Conservation (phyloP, 148 eudicot species). For the Rhododendron williamsianum region DNA sequence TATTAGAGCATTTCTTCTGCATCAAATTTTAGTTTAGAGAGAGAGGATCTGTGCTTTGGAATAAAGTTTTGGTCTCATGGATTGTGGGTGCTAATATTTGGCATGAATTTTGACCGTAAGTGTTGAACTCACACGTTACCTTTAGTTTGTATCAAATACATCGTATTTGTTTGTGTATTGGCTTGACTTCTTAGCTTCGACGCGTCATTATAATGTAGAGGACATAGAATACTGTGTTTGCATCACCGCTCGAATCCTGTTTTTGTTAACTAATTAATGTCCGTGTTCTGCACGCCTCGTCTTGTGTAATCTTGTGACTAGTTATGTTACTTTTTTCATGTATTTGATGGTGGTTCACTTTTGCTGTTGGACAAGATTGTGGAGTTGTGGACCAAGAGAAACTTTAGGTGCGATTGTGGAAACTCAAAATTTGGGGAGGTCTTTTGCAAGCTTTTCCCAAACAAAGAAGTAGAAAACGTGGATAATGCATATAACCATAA, state of each 20-base stretch:
- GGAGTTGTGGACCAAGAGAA: slow-evolving; percentile 98
- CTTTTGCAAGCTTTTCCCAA: slow-evolving; percentile 80
- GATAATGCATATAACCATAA: slow-evolving; percentile 86
- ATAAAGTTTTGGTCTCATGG: not conserved
- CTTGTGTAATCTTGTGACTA: not conserved
- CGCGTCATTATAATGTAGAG: not conserved
- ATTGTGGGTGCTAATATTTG: not conserved
- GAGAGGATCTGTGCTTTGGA: not conserved
- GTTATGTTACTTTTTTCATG: not conserved
- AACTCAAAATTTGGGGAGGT: slow-evolving; percentile 93
- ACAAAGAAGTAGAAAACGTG: slow-evolving; percentile 74
- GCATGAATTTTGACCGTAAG: not conserved
- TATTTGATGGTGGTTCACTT: not conserved
- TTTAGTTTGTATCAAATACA: not conserved
- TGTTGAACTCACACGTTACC: not conserved
- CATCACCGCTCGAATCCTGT: not conserved
- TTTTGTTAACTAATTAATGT: not conserved
- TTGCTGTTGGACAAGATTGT: slow-evolving; percentile 47
- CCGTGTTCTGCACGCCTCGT: not conserved
- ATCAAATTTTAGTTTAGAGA: not conserved
- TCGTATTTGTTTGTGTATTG: not conserved
- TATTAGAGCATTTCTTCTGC: not conserved
- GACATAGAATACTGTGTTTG: not conserved
- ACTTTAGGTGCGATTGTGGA: slow-evolving; percentile 95
- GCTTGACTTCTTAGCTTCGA: not conserved